Conservation (phyloP, 164 flowering plant genomes). For the Aristolochia contorta region DNA sequence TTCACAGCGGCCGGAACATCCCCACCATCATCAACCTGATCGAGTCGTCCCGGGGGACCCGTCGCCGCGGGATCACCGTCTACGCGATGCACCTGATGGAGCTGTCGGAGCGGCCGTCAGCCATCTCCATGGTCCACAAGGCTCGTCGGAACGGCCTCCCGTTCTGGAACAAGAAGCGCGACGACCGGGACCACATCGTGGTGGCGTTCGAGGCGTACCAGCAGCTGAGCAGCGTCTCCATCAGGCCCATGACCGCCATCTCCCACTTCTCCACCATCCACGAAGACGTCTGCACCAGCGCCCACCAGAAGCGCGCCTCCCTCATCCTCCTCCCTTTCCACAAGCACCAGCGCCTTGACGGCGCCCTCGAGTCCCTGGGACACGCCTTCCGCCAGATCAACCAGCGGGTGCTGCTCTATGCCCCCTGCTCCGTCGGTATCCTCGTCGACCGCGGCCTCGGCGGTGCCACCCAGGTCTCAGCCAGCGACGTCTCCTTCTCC, state of each 20-base stretch:
- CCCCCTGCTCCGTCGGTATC: conserved; percentile 45
- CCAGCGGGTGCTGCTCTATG: conserved; percentile 20
- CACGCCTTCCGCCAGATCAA: conserved; percentile 24
- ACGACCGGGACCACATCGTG: conserved; percentile 22
- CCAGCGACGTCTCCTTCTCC: conserved; percentile 27
- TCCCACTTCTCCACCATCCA: conserved; percentile 33
- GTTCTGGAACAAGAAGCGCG: conserved; percentile 36
- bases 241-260: conserved; percentile 53
- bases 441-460: conserved; percentile 46
- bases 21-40: conserved; percentile 40
- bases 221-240: conserved; percentile 29
- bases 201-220: conserved; percentile 42
- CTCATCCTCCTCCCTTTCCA: conserved; percentile 43
- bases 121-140: conserved; percentile 44
- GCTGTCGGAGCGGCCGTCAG: conserved; percentile 44
- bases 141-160: conserved; percentile 44
- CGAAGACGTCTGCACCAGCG: conserved; percentile 41
- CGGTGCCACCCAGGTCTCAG: conserved; percentile 32
- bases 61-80: conserved; percentile 19
- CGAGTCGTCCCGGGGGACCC: conserved; percentile 38
- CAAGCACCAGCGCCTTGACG: conserved; percentile 39
- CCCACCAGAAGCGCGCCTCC: conserved; percentile 32
- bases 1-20: conserved; percentile 35
- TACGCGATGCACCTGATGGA: conserved; percentile 60
- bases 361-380: conserved; percentile 30